A percentile compares a stretch with the other conserved stretches of the same genome.
phyloP scores from a whole-genome alignment of 805 yeast species.

The Priceomyces carsonii region DNA sequence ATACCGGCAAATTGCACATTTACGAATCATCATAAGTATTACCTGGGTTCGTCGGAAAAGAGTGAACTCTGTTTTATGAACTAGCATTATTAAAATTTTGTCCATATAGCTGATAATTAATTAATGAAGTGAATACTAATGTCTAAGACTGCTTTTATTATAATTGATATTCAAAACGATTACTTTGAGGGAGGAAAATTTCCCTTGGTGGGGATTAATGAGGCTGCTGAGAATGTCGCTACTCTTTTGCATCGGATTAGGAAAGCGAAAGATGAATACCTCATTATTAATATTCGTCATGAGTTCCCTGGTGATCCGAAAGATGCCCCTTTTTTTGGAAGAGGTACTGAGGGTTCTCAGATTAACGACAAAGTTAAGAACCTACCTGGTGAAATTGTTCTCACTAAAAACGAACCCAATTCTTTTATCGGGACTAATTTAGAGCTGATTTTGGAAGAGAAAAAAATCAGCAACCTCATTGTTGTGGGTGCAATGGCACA shows the following conservation, averaged over 20 bases:
- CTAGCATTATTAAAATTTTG: too few relatives aligned
- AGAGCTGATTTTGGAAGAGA: not conserved
- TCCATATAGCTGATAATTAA: too few relatives aligned
- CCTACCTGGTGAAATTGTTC: slow-evolving; percentile 1
- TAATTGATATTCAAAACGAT: slow-evolving; percentile 1
- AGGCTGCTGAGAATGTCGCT: slow-evolving; percentile 3
- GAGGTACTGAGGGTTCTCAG: slow-evolving; percentile 4
- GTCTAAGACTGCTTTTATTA: not conserved
- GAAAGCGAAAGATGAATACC: not conserved
- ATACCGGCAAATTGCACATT: too few relatives aligned
- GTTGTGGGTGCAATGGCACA: slow-evolving; percentile 2
- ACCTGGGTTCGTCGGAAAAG: too few relatives aligned
- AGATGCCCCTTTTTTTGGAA: slow-evolving; percentile 4
- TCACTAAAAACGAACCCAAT: slow-evolving; percentile 1
- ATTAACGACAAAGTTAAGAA: slow-evolving; percentile 1
- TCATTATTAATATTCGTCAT: slow-evolving; percentile 4
- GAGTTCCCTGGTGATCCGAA: slow-evolving; percentile 4
- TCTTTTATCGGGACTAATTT: slow-evolving; percentile 1
- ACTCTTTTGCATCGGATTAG: not conserved
- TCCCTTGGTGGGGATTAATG: slow-evolving; percentile 1
- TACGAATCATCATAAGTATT: too few relatives aligned
- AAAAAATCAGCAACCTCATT: not conserved
- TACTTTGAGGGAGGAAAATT: not conserved
- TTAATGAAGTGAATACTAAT: too few relatives aligned
- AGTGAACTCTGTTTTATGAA: too few relatives aligned